phyloP scores from a whole-genome alignment of 352 stramenopile genomes.

The Phytophthora nicotianae region DNA sequence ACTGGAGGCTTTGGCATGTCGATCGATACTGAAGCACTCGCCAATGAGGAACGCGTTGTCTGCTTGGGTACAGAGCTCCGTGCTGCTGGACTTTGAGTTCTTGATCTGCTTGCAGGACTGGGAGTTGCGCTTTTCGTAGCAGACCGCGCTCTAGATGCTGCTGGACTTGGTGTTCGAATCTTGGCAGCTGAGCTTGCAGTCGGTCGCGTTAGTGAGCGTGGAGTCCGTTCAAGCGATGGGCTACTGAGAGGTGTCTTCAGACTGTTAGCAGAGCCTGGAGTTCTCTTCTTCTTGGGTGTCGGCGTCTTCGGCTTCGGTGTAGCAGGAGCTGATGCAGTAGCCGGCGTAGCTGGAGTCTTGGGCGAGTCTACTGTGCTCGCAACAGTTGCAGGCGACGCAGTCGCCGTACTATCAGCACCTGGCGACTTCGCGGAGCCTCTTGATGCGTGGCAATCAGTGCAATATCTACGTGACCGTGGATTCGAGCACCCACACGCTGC shows the following conservation, averaged over 20 bases:
- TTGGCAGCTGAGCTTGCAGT: slow-evolving; percentile 42
- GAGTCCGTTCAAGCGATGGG: slow-evolving; percentile 15
- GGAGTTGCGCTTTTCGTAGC: slow-evolving; percentile 14
- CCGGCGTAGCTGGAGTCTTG: slow-evolving; percentile 18
- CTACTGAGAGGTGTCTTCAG: slow-evolving; percentile 21
- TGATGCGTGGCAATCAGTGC: slow-evolving; percentile 47
- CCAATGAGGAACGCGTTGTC: slow-evolving; percentile 21
- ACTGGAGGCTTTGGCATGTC: slow-evolving; percentile 14
- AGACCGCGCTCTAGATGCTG: slow-evolving; percentile 21
- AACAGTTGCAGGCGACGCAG: slow-evolving; percentile 13
- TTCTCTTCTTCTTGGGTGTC: slow-evolving; percentile 17
- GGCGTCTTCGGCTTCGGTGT: slow-evolving; percentile 11
- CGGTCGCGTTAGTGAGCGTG: slow-evolving; percentile 24
- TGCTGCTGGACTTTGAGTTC: slow-evolving; percentile 22
- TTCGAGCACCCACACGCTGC: slow-evolving; percentile 60
- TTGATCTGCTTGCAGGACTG: slow-evolving; percentile 16
- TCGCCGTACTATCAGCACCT: slow-evolving; percentile 12
- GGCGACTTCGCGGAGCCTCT: slow-evolving; percentile 33
- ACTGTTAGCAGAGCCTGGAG: slow-evolving; percentile 14
- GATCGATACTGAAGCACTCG: slow-evolving; percentile 26
- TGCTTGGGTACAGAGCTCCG: slow-evolving; percentile 13
- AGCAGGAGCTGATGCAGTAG: not conserved
- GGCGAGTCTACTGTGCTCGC: slow-evolving; percentile 15
- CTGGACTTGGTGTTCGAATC: slow-evolving; percentile 21
- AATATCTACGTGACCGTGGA: slow-evolving; percentile 46